Percentiles rank a stretch among this genome's conserved stretches.
phyloP scores from a whole-genome alignment of 352 stramenopile genomes.

The Phytopythium cucurbitacearum region DNA sequence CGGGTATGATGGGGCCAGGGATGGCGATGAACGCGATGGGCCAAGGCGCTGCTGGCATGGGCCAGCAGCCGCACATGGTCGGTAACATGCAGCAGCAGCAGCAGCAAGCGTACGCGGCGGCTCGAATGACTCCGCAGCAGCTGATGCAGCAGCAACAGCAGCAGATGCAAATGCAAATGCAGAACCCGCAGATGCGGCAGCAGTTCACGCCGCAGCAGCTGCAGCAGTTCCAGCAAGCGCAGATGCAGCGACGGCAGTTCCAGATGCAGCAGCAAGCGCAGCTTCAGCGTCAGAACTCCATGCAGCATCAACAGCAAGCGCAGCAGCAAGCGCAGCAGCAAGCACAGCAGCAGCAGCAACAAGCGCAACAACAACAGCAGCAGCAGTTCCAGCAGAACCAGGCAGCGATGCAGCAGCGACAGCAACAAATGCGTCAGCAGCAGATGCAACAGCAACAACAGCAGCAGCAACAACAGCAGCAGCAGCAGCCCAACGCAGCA shows the following conservation, averaged over 20 bases:
- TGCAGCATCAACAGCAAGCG: constrained; percentile 55
- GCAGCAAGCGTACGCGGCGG: constrained; percentile 12
- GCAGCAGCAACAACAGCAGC: constrained; percentile 29
- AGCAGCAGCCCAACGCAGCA: constrained; percentile 27
- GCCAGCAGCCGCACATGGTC: constrained; percentile 51
- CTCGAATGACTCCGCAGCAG: constrained; percentile 57
- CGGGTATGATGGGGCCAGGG: constrained; percentile 43
- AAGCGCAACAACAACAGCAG: constrained; percentile 22
- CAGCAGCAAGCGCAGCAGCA: constrained; percentile 46
- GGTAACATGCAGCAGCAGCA: constrained; percentile 62
- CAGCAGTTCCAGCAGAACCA: constrained; percentile 13
- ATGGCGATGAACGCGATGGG: constrained; percentile 51
- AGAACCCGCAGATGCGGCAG: constrained; percentile 78
- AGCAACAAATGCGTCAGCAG: constrained; percentile 52
- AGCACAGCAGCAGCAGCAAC: constrained; percentile 55
- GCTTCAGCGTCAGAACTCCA: constrained; percentile 51
- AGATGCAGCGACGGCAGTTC: constrained; percentile 69
- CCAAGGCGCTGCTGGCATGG: constrained; percentile 34
- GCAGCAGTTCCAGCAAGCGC: constrained; percentile 71
- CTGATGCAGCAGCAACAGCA: constrained; percentile 71
- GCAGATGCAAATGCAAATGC: constrained; percentile 72
- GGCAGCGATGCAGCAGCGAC: constrained; percentile 41
- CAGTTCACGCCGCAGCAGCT: constrained; percentile 78
- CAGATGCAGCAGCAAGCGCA: constrained; percentile 65
- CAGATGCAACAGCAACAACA: constrained; percentile 51